Percentiles rank a stretch among this genome's conserved stretches.
These are phyloP conservation scores for Batkoa obscura DNA, from an alignment of 371 early-diverging fungal genomes.

Conservation along the genomic window DNA sequence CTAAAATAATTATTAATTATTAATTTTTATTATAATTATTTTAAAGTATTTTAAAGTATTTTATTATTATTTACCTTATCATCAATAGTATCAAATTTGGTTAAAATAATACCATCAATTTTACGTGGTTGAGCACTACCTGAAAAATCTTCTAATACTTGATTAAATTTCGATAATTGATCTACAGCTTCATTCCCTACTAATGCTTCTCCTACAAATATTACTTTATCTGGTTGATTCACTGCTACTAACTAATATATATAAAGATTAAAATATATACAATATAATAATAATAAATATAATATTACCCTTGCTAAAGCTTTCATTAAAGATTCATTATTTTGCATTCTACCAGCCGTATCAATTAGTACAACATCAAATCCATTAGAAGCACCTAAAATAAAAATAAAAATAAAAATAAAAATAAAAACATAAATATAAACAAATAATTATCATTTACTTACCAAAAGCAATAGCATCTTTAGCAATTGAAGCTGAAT, in stretches of 20 bases:
- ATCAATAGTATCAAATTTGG: constrained; percentile 98
- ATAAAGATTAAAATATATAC: not conserved
- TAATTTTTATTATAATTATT: no score
- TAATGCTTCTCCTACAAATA: constrained; percentile 99
- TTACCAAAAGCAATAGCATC: constrained; percentile 80
- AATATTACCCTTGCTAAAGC: constrained; percentile 65
- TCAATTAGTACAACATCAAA: constrained; percentile 98
- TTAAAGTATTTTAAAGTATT: constrained; percentile 15
- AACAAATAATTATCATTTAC: not conserved
- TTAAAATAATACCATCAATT: constrained; percentile 95
- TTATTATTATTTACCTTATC: constrained; percentile 54
- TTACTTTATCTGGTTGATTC: constrained; percentile 92
- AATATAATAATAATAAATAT: not conserved
- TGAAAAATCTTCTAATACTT: constrained; percentile 78
- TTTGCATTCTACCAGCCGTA: constrained; percentile 99
- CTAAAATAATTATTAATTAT: no score
- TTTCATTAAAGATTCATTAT: constrained; percentile 95
- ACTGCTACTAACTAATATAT: constrained; percentile 56
- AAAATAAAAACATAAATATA: not conserved
- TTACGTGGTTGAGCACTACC: constrained; percentile 56
- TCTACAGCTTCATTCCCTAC: constrained; percentile 98
- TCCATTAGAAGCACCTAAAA: constrained; percentile 27
- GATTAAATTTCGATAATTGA: constrained; percentile 96
- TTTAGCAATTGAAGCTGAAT: constrained; percentile 95
- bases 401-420: not conserved